Conservation (phyloP, 345 rosid species). For the Citrus inodora region DNA sequence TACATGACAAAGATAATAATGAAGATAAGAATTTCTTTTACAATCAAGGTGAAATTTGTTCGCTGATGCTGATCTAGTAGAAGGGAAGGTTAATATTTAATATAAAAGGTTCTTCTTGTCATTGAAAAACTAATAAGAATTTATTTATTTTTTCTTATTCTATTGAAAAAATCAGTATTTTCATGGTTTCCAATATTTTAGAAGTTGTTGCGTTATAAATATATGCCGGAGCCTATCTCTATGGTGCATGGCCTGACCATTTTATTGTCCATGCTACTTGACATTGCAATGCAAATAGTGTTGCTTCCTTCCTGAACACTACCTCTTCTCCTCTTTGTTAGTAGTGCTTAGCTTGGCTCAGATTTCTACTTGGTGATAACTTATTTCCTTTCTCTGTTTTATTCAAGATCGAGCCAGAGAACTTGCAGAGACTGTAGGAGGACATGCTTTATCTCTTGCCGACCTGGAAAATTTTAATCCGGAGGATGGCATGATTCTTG, state of each 20-base stretch:
- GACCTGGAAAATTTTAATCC: conserved; percentile 67
- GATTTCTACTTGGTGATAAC: conserved; percentile 14
- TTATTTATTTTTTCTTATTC: not conserved
- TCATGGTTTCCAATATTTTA: not conserved
- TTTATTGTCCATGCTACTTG: not conserved
- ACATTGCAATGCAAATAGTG: not conserved
- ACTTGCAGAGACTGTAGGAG: conserved; percentile 74
- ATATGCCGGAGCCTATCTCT: not conserved
- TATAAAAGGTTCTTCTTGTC: not conserved
- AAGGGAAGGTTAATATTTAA: not conserved
- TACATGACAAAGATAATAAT: not conserved
- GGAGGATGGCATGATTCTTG: conserved; percentile 79
- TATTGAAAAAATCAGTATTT: not conserved
- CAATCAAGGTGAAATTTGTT: not conserved
- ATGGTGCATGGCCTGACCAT: not conserved
- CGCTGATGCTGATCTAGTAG: not conserved
- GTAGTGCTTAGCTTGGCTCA: not conserved
- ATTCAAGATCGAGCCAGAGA: conserved; percentile 67
- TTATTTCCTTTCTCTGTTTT: conserved; percentile 8
- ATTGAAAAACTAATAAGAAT: not conserved
- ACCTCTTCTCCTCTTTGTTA: not conserved
- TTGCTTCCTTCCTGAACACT: too few species aligned
- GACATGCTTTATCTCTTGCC: conserved; percentile 64
- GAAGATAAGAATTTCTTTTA: not conserved
- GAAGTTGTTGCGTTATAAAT: not conserved